These are phyloP conservation scores for Exophiala bonariae DNA, from an alignment of 2,329 filamentous ascomycete genomes.

Conservation along the genomic window DNA sequence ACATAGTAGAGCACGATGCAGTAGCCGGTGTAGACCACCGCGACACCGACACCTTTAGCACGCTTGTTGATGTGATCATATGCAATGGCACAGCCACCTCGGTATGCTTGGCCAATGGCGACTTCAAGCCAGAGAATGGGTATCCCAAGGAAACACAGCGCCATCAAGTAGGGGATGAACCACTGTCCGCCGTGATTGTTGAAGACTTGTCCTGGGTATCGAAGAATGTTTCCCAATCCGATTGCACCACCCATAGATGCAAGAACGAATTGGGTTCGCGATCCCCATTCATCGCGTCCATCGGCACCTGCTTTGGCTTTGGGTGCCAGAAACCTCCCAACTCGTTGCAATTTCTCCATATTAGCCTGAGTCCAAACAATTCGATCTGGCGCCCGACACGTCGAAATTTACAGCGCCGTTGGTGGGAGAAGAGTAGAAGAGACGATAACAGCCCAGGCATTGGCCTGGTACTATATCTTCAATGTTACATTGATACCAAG, in stretches of 20 bases:
- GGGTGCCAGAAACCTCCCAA: slow-evolving; percentile 33
- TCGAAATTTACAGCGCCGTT: too few species aligned
- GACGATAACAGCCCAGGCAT: too few species aligned
- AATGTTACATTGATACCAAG: too few species aligned
- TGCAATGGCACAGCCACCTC: slow-evolving; percentile 56
- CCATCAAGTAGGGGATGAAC: slow-evolving; percentile 60
- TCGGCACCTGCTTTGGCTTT: slow-evolving; percentile 32
- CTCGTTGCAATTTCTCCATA: not conserved
- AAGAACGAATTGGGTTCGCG: slow-evolving; percentile 54
- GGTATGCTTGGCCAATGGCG: slow-evolving; percentile 53
- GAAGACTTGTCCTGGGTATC: slow-evolving; percentile 60
- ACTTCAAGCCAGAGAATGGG: slow-evolving; percentile 58
- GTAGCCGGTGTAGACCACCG: slow-evolving; percentile 53
- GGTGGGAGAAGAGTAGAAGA: too few species aligned
- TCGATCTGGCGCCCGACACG: too few species aligned
- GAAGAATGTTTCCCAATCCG: slow-evolving; percentile 56
- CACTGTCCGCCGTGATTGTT: slow-evolving; percentile 62
- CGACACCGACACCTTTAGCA: slow-evolving; percentile 55
- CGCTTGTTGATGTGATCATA: slow-evolving; percentile 55
- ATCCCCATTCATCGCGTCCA: slow-evolving; percentile 53
- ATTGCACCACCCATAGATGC: slow-evolving; percentile 58
- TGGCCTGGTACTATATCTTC: too few species aligned
- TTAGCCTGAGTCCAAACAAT: not conserved
- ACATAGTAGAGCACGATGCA: slow-evolving; percentile 60
- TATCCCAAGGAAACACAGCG: slow-evolving; percentile 57